Evolutionary conservation across 1,284 basidiomycete genomes (phyloP).

Genomic region (Athelia psychrophila): DNA sequence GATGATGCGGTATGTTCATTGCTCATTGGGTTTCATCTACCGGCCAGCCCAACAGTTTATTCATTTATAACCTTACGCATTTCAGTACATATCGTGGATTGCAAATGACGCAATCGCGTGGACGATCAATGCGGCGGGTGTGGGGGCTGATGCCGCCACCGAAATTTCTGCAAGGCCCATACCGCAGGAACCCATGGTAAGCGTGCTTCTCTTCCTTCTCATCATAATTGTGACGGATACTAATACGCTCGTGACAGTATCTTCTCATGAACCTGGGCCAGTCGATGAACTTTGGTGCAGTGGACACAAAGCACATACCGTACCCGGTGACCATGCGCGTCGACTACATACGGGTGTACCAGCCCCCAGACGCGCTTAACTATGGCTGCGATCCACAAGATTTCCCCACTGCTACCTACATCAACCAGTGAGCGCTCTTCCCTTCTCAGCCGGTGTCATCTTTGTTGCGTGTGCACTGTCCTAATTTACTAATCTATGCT

Average conservation of each 20-base stretch:
- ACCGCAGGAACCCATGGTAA: conserved; percentile 61
- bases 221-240: not conserved
- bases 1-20: not conserved
- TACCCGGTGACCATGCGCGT: conserved; percentile 75
- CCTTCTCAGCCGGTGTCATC: too few relatives aligned
- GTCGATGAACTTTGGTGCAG: conserved; percentile 71
- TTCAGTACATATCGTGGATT: conserved; percentile 58
- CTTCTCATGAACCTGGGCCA: conserved; percentile 83
- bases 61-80: too few relatives aligned
- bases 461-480: too few relatives aligned
- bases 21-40: too few relatives aligned
- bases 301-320: conserved; percentile 61
- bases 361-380: conserved; percentile 62
- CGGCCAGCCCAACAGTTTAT: too few relatives aligned
- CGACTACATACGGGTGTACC: conserved; percentile 87
- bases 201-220: conserved; percentile 10
- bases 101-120: conserved; percentile 50
- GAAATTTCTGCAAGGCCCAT: conserved; percentile 58
- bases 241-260: conserved; percentile 45
- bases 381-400: conserved; percentile 81
- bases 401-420: conserved; percentile 77
- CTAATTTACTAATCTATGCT: not conserved
- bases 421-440: conserved; percentile 48
- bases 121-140: conserved; percentile 53
- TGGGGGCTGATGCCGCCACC: conserved; percentile 49